A percentile compares a stretch with the other conserved stretches of the same genome.
phyloP scores from a whole-genome alignment of 2,329 filamentous ascomycete species.

The Xylaria sp. region DNA sequence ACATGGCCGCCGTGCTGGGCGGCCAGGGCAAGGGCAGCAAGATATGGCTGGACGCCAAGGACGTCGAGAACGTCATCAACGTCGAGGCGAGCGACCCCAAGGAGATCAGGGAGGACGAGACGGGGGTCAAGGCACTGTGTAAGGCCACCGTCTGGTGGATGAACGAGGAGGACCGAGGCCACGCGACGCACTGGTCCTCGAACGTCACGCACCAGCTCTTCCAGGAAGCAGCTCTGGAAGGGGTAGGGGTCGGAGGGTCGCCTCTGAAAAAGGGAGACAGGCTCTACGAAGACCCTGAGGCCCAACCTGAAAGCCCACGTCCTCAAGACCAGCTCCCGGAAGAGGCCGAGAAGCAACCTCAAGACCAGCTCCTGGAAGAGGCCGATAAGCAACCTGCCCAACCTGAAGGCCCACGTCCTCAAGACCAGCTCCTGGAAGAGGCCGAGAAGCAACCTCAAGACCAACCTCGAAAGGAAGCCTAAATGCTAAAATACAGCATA shows the following conservation, averaged over 20 bases:
- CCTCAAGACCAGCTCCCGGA: too few species aligned
- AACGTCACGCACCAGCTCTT: conserved; percentile 57
- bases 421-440: too few species aligned
- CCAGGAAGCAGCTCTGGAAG: conserved; percentile 33
- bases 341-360: conserved; percentile 9
- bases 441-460: conserved; percentile 12
- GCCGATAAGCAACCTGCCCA: too few species aligned
- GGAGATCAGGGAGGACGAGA: conserved; percentile 19
- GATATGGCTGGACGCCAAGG: too few species aligned
- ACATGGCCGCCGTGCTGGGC: conserved; percentile 61
- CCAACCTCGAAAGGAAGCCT: conserved; percentile 11
- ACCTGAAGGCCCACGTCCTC: too few species aligned
- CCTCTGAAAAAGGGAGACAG: too few species aligned
- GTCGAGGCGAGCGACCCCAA: conserved; percentile 13
- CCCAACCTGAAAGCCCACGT: too few species aligned
- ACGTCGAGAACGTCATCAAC: too few species aligned
- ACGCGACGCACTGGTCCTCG: conserved; percentile 51
- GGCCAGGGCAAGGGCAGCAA: conserved; percentile 56
- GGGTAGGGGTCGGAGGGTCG: conserved; percentile 1
- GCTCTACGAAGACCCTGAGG: too few species aligned
- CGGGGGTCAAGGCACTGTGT: conserved; percentile 35
- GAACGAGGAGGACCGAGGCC: conserved; percentile 50
- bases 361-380: too few species aligned
- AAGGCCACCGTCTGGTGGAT: conserved; percentile 55
- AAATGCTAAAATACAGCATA: conserved; percentile 5